These are phyloP conservation scores for Diatrype stigma DNA, from an alignment of 2,329 filamentous ascomycete species.

Conservation along the genomic window DNA sequence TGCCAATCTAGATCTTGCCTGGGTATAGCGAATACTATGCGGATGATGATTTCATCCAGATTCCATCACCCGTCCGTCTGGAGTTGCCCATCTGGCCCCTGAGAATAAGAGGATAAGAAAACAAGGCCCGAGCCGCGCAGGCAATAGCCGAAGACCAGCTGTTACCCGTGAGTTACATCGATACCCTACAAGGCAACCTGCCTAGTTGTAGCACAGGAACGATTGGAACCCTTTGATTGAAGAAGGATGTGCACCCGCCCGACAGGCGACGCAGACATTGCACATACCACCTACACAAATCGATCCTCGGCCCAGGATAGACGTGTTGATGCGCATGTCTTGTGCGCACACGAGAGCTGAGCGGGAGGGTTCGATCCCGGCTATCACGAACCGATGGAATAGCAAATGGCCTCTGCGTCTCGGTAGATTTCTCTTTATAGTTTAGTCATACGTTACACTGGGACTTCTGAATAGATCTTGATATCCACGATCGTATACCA, in stretches of 20 bases:
- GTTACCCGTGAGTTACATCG: neutral
- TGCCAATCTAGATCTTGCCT: too few relatives aligned
- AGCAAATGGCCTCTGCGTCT: neutral
- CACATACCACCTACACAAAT: neutral
- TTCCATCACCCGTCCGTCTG: neutral
- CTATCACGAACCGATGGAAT: neutral
- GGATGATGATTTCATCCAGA: neutral
- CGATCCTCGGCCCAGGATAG: neutral
- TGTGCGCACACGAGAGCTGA: neutral
- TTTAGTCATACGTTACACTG: too few relatives aligned
- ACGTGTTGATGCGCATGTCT: neutral
- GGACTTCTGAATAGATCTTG: too few relatives aligned
- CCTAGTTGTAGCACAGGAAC: neutral
- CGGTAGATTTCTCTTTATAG: neutral
- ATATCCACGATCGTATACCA: too few relatives aligned
- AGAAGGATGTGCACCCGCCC: neutral
- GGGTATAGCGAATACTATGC: too few relatives aligned
- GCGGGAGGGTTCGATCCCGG: neutral
- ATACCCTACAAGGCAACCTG: too few relatives aligned
- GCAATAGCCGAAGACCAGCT: neutral
- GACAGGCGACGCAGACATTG: neutral
- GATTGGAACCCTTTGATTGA: neutral
- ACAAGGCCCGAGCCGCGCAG: neutral
- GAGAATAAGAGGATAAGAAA: neutral
- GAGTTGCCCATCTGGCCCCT: neutral